A percentile compares a stretch with the other conserved stretches of the same genome.
These are phyloP conservation scores for Crepidotus variabilis DNA, from an alignment of 768 basidiomycete species.

Conservation along the genomic window DNA sequence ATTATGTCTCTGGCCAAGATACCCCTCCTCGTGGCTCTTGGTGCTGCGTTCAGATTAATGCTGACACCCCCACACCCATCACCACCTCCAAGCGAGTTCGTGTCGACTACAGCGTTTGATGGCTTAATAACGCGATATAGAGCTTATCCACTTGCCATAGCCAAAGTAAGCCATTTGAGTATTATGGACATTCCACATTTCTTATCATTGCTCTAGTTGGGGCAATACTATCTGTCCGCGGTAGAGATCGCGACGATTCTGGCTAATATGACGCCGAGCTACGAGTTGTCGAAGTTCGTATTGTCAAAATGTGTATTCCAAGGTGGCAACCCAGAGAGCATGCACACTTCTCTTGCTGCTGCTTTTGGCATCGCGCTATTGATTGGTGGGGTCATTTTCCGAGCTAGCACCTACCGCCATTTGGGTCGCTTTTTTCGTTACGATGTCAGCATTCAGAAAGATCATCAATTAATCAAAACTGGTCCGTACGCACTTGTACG, in stretches of 20 bases:
- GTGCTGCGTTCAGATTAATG: too few relatives aligned
- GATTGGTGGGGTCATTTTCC: not conserved
- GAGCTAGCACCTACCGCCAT: not conserved
- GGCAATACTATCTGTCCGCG: too few relatives aligned
- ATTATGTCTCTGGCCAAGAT: too few relatives aligned
- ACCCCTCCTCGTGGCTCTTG: too few relatives aligned
- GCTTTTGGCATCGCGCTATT: not conserved
- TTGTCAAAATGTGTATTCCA: not conserved
- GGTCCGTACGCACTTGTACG: conserved; percentile 42
- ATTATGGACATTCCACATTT: too few relatives aligned
- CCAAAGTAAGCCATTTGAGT: too few relatives aligned
- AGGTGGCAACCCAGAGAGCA: not conserved
- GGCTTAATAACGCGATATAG: too few relatives aligned
- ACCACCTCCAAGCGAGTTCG: too few relatives aligned
- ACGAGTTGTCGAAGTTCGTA: not conserved
- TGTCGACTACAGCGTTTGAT: too few relatives aligned
- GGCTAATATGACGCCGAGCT: not conserved
- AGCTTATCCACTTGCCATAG: too few relatives aligned
- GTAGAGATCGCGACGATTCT: not conserved
- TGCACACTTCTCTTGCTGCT: not conserved
- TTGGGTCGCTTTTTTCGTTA: conserved; percentile 39
- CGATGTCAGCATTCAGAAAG: conserved; percentile 38
- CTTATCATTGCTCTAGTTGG: too few relatives aligned
- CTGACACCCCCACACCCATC: too few relatives aligned
- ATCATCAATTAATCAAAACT: conserved; percentile 38